Base-by-base conservation (phyloP, 139 green algal species). In the Haematococcus lacustris region DNA sequence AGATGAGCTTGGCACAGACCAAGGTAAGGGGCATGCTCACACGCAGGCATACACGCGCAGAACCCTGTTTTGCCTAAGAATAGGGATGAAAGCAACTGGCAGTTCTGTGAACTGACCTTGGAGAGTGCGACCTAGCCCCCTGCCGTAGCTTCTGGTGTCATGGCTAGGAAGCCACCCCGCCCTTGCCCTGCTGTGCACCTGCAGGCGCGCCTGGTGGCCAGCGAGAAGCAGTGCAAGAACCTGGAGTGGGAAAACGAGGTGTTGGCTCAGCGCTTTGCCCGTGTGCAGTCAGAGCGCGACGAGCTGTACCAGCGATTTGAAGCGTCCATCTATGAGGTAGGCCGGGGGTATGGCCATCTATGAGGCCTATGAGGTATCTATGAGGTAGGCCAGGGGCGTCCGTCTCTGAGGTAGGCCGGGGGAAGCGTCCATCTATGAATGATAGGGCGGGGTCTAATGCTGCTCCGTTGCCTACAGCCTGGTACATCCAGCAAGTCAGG, bases 241-340 rank as follows among this genome's bases (percentile, higher is more conserved):
- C 71, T 93, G 28, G 91, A 96, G 60, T 95, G 89, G 91, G 90
- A 96, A 78, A 84, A 87, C 59, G 92, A 94, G 84, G 84, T 93
- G 69, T 75, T 91, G 68, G 76, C 82, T 73, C 92, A 96, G 80
- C 80, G 87, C 28, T 88, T 92, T 47, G 39, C 67, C 28, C 82
- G 89, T 68, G 83, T 92, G 38, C 75, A 80, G 73, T 32, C 41
- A 28, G 88, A 95, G 80, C 80, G 91, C 17, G 89, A 94, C 51
- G 80, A 90, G 21, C 82, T 96, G 68, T 91, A 91, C 77, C 65
- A 79, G 38, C 83, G 85, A 62, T 93, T 94, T 76, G 90, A 97
- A 76, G 35, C 77, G 0, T 83, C 71, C 38, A 89, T 95, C 30
- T 90, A 91, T 68, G 84, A 92, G 51, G 85, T 94, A 62, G n/a